Evolutionary conservation across 169 alveolate genomes (phyloP), one percentile per base, ranked within the genome.

Genomic region (Plasmodium vivax): DNA sequence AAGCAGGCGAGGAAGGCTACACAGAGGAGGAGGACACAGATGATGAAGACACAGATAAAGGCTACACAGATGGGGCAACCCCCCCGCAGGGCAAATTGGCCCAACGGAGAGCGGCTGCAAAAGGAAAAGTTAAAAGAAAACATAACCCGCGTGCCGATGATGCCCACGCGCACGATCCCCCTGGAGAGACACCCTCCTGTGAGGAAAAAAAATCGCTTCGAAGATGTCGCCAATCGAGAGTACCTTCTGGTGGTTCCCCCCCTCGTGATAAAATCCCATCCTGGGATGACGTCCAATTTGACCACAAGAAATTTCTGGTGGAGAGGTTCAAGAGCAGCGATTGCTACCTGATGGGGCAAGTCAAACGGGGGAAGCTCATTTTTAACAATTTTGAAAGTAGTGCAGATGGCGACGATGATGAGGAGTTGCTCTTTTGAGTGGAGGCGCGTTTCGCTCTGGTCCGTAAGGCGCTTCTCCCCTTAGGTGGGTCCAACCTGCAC

Each of bases 341-440:
- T 5, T 88, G 94, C 36, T 81, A 88, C 74, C 47, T 88, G 74
- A 34, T 88, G 9, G 83, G 90, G 19, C 88, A 88, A 23, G 94
- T 88, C 14, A 88, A 88, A 88, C 72, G 94, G 34, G 94, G 94
- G 27, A 88, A 88, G 73, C 73, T 88, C 19, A 80, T 88, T 51
- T 88, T 88, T 12, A 88, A 88, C 30, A 88, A 80, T 32, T 88
- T 88, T 16, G 94, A 88, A 58, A 80, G n/a, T 47, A 88, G 80
- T 58, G 23, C 62, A 51, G 62, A 51, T 51, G 77, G 34, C 2
- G 82, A 88, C 45, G 54, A 83, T 27, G 58, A 80, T 73, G 94
- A 88, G 19, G 93, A 85, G 10, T 75, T 88, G 36, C 74, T 88
- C 19, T 88, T 88, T 79, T 88, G 32, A 80, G 34, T 77, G 19